Conservation (phyloP, 495 filamentous ascomycete species). For the Penicillium chermesinum region DNA sequence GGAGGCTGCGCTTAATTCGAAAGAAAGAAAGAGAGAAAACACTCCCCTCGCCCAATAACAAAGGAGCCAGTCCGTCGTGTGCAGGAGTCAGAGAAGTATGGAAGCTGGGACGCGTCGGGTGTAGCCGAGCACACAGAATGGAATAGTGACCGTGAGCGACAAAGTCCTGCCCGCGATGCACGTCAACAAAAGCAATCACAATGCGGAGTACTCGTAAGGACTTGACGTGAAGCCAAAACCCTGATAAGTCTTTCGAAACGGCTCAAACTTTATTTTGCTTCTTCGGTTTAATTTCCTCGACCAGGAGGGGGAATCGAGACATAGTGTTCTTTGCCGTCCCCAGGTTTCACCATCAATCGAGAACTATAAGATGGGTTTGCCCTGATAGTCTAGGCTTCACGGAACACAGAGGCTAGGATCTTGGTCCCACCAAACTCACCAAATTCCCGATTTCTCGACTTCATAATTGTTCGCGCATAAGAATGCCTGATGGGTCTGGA, state of each 20-base stretch:
- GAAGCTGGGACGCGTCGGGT: no score
- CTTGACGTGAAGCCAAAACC: not conserved
- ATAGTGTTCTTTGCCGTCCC: slow-evolving; percentile 12
- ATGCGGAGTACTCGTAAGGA: not conserved
- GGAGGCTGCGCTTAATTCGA: not conserved
- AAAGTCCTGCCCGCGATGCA: not conserved
- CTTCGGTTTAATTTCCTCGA: no score
- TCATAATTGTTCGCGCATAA: not conserved
- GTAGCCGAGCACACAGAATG: no score
- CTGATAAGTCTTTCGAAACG: not conserved
- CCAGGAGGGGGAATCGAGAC: not conserved
- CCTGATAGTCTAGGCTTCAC: not conserved
- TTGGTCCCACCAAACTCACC: not conserved
- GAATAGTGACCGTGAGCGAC: not conserved
- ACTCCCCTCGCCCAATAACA: no score
- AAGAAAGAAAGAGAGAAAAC: not conserved
- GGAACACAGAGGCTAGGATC: not conserved
- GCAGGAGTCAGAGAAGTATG: no score
- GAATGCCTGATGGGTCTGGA: not conserved
- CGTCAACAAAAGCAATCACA: not conserved
- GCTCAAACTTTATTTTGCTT: not conserved
- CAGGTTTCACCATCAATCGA: slow-evolving; percentile 2
- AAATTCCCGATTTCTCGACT: no score
- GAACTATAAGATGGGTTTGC: not conserved
- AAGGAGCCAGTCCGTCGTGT: no score